These are phyloP conservation scores for Aureobasidium sp. DNA, from an alignment of 2,329 filamentous ascomycete species.

Conservation along the genomic window DNA sequence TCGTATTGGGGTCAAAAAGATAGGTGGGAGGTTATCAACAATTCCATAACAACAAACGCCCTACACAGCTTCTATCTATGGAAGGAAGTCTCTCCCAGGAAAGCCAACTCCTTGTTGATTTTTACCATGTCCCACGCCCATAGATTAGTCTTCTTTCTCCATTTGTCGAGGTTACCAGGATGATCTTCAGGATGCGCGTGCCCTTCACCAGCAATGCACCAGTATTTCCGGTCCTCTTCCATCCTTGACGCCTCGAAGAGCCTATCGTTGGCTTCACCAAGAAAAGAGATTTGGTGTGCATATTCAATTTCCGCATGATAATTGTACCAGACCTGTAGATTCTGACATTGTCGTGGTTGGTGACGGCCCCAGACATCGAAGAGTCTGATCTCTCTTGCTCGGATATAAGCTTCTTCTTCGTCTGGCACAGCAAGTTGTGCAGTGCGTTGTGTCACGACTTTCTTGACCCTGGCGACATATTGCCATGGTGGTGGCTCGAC, in stretches of 20 bases:
- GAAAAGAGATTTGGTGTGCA: background rate
- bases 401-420: background rate
- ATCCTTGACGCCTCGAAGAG: background rate
- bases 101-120: background rate
- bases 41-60: no score
- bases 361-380: slow-evolving; percentile 7
- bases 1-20: background rate
- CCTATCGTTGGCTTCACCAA: background rate
- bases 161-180: slow-evolving; percentile 2
- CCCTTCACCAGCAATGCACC: background rate
- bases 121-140: slow-evolving; percentile 2
- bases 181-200: slow-evolving; percentile 11
- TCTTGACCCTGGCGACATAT: background rate
- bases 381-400: background rate
- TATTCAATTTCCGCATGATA: background rate
- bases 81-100: background rate
- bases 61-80: background rate
- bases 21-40: background rate
- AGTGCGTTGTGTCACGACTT: background rate
- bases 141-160: background rate
- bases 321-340: background rate
- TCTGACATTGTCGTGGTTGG: background rate
- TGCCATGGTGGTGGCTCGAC: slow-evolving; percentile 3
- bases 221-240: background rate
- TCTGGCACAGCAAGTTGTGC: background rate